Evolutionary conservation across 495 filamentous ascomycete species (phyloP).

Genomic region (Podospora australis): DNA sequence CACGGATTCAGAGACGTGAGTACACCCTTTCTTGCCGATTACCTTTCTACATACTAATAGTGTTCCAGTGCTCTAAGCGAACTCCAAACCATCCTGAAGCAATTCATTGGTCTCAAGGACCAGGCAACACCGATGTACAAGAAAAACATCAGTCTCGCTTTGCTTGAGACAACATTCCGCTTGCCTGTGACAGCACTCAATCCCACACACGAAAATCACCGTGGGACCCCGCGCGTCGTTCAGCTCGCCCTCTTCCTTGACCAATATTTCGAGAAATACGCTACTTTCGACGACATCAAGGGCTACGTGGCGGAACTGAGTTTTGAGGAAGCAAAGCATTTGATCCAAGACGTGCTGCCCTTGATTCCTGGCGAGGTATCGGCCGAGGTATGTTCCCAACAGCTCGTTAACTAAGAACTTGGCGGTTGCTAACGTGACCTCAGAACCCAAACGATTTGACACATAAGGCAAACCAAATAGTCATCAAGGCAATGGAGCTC

Average conservation of each 20-base stretch:
- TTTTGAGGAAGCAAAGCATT: slow-evolving; percentile 22
- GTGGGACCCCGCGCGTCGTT: slow-evolving; percentile 21
- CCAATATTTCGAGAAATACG: slow-evolving; percentile 26
- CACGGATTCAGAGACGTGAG: slow-evolving; percentile 26
- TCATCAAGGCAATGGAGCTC: slow-evolving; percentile 20
- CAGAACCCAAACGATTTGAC: slow-evolving; percentile 19
- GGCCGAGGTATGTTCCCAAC: no score
- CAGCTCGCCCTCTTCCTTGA: slow-evolving; percentile 28
- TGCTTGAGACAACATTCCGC: slow-evolving; percentile 21
- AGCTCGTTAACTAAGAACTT: neutral
- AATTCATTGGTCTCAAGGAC: slow-evolving; percentile 21
- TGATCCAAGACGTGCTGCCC: slow-evolving; percentile 24
- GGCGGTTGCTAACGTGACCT: neutral
- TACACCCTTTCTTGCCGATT: neutral
- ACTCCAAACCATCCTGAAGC: slow-evolving; percentile 20
- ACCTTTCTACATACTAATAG: slow-evolving; percentile 1
- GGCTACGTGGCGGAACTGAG: slow-evolving; percentile 25
- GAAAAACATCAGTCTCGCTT: slow-evolving; percentile 26
- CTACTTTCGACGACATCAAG: slow-evolving; percentile 32
- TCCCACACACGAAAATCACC: slow-evolving; percentile 4
- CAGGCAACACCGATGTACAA: slow-evolving; percentile 26
- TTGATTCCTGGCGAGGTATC: slow-evolving; percentile 21
- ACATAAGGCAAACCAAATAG: slow-evolving; percentile 10
- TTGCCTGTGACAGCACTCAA: slow-evolving; percentile 6
- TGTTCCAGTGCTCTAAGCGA: slow-evolving; percentile 26